Percentiles rank a stretch among this genome's conserved stretches.
phyloP scores from a whole-genome alignment of 2,329 filamentous ascomycete genomes.

The Fonsecaea monophora region DNA sequence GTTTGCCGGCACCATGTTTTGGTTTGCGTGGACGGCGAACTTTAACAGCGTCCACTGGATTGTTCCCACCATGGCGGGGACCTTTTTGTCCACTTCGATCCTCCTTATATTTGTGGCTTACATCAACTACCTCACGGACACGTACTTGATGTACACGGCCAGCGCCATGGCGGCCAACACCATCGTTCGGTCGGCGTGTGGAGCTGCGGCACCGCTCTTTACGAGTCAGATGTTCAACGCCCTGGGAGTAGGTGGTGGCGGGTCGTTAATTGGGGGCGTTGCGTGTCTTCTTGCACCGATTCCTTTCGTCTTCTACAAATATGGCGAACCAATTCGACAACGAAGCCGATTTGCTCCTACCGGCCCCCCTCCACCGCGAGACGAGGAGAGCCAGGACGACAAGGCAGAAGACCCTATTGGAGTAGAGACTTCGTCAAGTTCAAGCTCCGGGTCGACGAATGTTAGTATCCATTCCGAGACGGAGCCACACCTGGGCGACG shows the following conservation, averaged over 20 bases:
- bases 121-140: conserved; percentile 53
- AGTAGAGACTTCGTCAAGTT: conserved; percentile 8
- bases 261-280: conserved; percentile 54
- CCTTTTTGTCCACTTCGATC: conserved; percentile 51
- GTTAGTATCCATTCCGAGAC: background rate
- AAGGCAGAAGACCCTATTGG: background rate
- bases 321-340: conserved; percentile 49
- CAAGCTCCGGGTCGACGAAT: conserved; percentile 16
- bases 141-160: conserved; percentile 54
- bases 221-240: conserved; percentile 54
- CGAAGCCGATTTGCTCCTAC: conserved; percentile 57
- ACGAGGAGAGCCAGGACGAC: conserved; percentile 31
- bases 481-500: background rate
- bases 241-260: conserved; percentile 57
- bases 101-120: conserved; percentile 51
- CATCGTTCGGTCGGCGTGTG: conserved; percentile 55
- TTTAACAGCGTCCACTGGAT: conserved; percentile 54
- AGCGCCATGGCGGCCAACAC: conserved; percentile 55
- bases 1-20: conserved; percentile 65
- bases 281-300: conserved; percentile 54
- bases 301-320: conserved; percentile 55
- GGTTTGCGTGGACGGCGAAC: conserved; percentile 66
- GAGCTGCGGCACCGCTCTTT: conserved; percentile 57
- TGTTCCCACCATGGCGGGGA: conserved; percentile 54
- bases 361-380: conserved; percentile 2